Conservation (phyloP, 768 basidiomycete genomes). For the Brasilioporus rufonigricans region DNA sequence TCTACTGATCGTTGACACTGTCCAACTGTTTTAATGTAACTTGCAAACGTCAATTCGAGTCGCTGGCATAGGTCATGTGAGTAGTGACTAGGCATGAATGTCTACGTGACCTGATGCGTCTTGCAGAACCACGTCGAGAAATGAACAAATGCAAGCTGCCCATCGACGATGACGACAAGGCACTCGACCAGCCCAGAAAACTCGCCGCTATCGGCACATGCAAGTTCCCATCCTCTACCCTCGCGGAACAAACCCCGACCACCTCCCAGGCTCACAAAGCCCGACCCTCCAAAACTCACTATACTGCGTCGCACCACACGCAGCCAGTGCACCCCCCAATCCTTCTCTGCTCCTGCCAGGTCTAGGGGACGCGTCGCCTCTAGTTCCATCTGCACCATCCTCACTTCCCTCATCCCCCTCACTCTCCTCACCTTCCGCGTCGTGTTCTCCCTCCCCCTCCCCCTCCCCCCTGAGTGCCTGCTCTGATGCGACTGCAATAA, state of each 20-base stretch:
- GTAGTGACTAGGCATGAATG: no score
- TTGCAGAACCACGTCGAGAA: constrained; percentile 18
- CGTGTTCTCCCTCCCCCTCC: no score
- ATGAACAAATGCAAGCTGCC: constrained; percentile 32
- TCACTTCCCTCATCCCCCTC: no score
- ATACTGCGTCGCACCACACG: constrained; percentile 35
- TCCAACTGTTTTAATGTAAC: neutral
- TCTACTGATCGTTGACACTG: constrained; percentile 18
- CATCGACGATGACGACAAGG: constrained; percentile 44
- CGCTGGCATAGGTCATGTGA: constrained; percentile 6
- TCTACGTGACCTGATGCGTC: constrained; percentile 32
- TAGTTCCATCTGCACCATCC: constrained; percentile 22
- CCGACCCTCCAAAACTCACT: constrained; percentile 46
- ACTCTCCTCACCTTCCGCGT: no score
- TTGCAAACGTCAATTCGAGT: no score
- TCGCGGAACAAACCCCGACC: constrained; percentile 33
- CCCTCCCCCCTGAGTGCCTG: no score
- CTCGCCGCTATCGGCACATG: constrained; percentile 56
- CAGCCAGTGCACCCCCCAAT: constrained; percentile 68
- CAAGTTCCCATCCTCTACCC: constrained; percentile 47
- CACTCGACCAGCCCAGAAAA: constrained; percentile 58
- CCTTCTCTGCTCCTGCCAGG: constrained; percentile 23
- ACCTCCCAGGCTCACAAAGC: constrained; percentile 44
- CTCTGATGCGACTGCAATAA: no score
- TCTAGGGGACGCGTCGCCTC: constrained; percentile 24